These are phyloP conservation scores for Chlamydomonas incerta DNA, from an alignment of 139 green algal species.

Conservation along the genomic window DNA sequence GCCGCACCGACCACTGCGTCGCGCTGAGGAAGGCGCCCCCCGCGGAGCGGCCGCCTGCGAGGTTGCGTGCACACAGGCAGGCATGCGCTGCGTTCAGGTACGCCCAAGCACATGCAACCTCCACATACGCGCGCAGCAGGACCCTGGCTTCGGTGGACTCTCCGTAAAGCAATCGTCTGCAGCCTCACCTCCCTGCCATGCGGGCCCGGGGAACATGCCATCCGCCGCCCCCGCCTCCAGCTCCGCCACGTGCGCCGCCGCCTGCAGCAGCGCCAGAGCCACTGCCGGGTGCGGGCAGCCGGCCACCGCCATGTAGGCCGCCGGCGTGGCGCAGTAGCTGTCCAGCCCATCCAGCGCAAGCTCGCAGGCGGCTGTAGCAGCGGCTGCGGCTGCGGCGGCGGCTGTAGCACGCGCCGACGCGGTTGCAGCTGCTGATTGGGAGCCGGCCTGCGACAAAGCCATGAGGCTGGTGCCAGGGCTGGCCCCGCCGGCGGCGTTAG, in stretches of 20 bases:
- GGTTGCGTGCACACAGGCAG: too few relatives aligned
- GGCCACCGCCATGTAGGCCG: constrained; percentile 6
- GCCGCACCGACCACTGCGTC: constrained; percentile 14
- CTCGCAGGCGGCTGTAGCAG: background rate
- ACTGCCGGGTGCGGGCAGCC: constrained; percentile 27
- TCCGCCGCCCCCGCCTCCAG: background rate
- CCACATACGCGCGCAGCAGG: too few relatives aligned
- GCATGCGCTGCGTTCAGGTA: too few relatives aligned
- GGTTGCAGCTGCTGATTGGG: background rate
- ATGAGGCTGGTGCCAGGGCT: too few relatives aligned
- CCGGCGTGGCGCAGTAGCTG: constrained; percentile 17
- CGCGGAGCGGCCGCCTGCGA: too few relatives aligned
- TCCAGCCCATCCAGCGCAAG: background rate
- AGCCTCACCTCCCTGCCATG: too few relatives aligned
- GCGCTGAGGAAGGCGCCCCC: background rate
- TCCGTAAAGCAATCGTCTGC: too few relatives aligned
- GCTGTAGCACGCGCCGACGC: background rate
- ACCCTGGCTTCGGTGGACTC: too few relatives aligned
- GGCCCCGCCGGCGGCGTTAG: background rate
- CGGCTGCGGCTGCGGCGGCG: background rate
- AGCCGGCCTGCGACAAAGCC: background rate
- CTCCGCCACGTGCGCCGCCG: constrained; percentile 20
- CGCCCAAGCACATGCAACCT: too few relatives aligned
- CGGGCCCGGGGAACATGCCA: too few relatives aligned
- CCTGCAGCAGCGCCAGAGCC: constrained; percentile 24